Evolutionary conservation across 2,329 filamentous ascomycete species (phyloP), one percentile per base, ranked within the genome.

Genomic region (Colletotrichum costaricense): DNA sequence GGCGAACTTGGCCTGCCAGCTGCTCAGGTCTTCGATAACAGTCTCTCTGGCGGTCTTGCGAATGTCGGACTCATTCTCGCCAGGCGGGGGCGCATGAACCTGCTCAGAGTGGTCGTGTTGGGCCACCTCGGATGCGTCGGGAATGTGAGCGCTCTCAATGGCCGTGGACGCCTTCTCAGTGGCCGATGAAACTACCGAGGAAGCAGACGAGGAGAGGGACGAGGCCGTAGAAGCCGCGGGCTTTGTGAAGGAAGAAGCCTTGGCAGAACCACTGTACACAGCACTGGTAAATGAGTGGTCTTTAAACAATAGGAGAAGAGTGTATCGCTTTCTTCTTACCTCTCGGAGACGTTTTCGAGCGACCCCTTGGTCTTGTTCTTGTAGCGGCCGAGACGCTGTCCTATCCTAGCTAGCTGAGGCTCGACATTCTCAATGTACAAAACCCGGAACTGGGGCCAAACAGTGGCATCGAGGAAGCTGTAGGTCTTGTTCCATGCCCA

Each of bases 381-480:
- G 82, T 95, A 94, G 60, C 93, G 88, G 54, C 95, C 95, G 12
- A 99, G 89, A 58, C 95, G 92, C 84, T 98, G 93, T 14, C 94
- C 94, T 78, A 99, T 98, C 78, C 95, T 94, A 69, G 96, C 90
- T 16, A 99, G 88, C 82, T 99, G 97, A 16, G 97, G 97, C 84
- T 98, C 95, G 4, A 99, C 95, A 78, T 97, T 98, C 79, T 98
- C 92, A 12, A 92, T 90, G 79, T 98, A 98, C 5, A 98, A 85
- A 16, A 93, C 88, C 30, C 93, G 91, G 12, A 98, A 75, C 76
- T 93, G 92, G 2, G 96, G 96, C 93, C 94, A 97, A 19, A 98
- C 86, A 2, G 91, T 92, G 59, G 90, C 90, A 71, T 95, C 90
- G 42, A 97, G 84, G 79, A 98, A 96, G 14, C 88, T 84, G 72